Percentiles rank a stretch among this genome's conserved stretches.
Evolutionary conservation across 176 grass and related monocot species (phyloP).

Genomic region (Calamus simplicifolius): DNA sequence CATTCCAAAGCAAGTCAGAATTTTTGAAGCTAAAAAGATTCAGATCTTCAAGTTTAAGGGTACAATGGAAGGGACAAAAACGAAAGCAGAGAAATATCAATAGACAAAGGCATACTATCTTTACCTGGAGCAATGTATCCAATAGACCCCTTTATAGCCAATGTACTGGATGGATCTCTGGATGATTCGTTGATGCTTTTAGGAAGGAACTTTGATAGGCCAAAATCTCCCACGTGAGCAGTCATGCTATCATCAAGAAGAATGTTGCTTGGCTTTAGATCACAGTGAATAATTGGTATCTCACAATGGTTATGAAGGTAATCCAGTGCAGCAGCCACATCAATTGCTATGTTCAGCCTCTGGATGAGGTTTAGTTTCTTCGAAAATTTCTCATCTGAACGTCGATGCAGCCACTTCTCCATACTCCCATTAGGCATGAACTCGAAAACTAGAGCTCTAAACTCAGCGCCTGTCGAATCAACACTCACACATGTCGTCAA

Average conservation of each 20-base stretch:
- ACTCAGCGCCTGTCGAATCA: too few relatives aligned
- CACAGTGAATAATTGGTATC: conserved; percentile 40
- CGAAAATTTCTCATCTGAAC: too few relatives aligned
- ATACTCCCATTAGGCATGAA: too few relatives aligned
- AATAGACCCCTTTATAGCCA: conserved; percentile 33
- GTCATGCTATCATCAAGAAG: conserved; percentile 42
- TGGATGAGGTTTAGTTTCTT: not conserved
- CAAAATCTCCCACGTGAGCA: conserved; percentile 56
- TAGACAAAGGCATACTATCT: too few relatives aligned
- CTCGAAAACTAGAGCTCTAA: too few relatives aligned
- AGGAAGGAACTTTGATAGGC: conserved; percentile 29
- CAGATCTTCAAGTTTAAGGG: too few relatives aligned
- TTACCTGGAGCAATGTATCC: conserved; percentile 58
- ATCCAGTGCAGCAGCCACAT: conserved; percentile 36
- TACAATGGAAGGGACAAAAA: too few relatives aligned
- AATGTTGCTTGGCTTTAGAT: conserved; percentile 52
- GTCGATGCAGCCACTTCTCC: too few relatives aligned
- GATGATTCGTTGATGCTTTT: not conserved
- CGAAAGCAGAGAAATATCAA: too few relatives aligned
- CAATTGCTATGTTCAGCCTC: conserved; percentile 12
- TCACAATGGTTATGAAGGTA: conserved; percentile 47
- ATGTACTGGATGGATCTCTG: conserved; percentile 12
- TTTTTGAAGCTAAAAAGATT: too few relatives aligned
- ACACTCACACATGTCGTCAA: too few relatives aligned
- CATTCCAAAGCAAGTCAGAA: too few relatives aligned